Percentiles rank a stretch among this genome's conserved stretches.
These are phyloP conservation scores for Suhomyces sp. DNA, from an alignment of 805 yeast genomes.

Conservation along the genomic window DNA sequence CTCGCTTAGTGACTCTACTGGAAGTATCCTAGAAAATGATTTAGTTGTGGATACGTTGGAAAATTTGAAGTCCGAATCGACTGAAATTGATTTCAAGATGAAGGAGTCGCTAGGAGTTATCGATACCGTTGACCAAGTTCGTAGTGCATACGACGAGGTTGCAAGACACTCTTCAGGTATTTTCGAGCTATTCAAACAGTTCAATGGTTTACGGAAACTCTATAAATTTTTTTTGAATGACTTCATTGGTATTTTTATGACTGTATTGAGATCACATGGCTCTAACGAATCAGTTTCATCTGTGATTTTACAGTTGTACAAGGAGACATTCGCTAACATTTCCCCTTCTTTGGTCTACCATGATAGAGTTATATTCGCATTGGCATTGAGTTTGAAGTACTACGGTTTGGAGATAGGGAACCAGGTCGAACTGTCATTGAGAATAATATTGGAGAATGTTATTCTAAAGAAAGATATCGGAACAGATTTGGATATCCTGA, in stretches of 20 bases:
- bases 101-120: constrained; percentile 55
- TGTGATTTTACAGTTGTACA: constrained; percentile 41
- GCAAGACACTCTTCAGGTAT: constrained; percentile 56
- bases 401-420: constrained; percentile 25
- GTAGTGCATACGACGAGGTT: constrained; percentile 49
- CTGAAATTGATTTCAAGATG: constrained; percentile 51
- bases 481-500: background rate
- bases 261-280: constrained; percentile 16
- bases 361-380: constrained; percentile 48
- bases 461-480: background rate
- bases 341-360: constrained; percentile 46
- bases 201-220: constrained; percentile 42
- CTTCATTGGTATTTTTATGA: constrained; percentile 20
- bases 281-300: constrained; percentile 15
- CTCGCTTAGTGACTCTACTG: constrained; percentile 55
- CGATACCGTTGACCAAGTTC: constrained; percentile 48
- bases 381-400: constrained; percentile 33
- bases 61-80: constrained; percentile 60
- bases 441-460: background rate
- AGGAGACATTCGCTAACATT: constrained; percentile 44
- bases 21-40: constrained; percentile 68
- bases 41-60: constrained; percentile 60
- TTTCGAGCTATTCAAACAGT: constrained; percentile 44
- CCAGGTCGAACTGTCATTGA: constrained; percentile 12
- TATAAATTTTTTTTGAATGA: constrained; percentile 58